Evolutionary conservation across 2,329 filamentous ascomycete genomes (phyloP).

Genomic region (Ophiostoma fasciatum): DNA sequence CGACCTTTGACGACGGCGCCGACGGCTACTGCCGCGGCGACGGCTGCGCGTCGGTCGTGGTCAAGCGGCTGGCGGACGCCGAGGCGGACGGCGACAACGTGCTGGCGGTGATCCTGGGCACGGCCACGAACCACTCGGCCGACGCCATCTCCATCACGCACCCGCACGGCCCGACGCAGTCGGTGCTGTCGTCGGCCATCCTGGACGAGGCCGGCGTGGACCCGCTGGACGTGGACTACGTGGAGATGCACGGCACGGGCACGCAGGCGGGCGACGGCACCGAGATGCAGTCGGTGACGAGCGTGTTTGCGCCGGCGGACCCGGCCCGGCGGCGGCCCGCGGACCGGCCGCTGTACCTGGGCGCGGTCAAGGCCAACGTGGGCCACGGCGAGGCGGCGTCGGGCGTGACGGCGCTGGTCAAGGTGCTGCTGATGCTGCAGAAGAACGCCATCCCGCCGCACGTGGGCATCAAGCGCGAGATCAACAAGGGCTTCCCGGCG

Average conservation of each 20-base stretch:
- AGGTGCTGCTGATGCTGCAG: constrained; percentile 50
- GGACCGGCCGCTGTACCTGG: constrained; percentile 42
- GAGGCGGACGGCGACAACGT: constrained; percentile 61
- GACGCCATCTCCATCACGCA: constrained; percentile 73
- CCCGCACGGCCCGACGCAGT: constrained; percentile 64
- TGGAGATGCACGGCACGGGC: constrained; percentile 83
- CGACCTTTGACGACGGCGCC: constrained; percentile 66
- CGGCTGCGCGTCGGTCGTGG: constrained; percentile 52
- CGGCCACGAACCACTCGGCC: constrained; percentile 68
- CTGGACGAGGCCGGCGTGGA: constrained; percentile 60
- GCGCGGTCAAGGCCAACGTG: constrained; percentile 49
- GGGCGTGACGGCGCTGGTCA: constrained; percentile 46
- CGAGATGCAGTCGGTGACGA: constrained; percentile 65
- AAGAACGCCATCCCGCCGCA: constrained; percentile 50
- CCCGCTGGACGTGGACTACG: constrained; percentile 63
- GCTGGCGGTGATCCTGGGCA: constrained; percentile 60
- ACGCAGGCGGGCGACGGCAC: constrained; percentile 73
- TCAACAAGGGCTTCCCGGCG: constrained; percentile 44
- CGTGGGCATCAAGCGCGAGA: constrained; percentile 48
- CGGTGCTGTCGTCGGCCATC: constrained; percentile 53
- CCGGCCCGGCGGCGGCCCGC: constrained; percentile 28
- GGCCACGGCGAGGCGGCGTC: constrained; percentile 49
- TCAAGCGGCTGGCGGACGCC: constrained; percentile 71
- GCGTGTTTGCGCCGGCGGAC: constrained; percentile 32
- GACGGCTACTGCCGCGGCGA: constrained; percentile 77